phyloP scores from a whole-genome alignment of 805 yeast species.

The Candida ulmi region DNA sequence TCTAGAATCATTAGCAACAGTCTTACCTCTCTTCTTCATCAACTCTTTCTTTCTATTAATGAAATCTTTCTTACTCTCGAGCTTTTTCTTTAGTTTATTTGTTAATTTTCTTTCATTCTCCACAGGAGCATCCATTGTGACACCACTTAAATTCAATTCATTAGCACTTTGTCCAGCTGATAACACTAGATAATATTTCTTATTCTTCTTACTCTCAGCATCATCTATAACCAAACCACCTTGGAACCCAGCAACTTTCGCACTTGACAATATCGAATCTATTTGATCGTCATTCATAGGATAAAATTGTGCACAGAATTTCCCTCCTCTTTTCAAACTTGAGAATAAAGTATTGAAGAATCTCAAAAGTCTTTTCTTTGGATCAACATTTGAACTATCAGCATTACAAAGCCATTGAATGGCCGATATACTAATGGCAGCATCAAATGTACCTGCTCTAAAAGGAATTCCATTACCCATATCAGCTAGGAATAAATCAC shows the following conservation, averaged over 20 bases:
- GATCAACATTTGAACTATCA: constrained; percentile 76
- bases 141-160: constrained; percentile 72
- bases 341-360: constrained; percentile 90
- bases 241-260: constrained; percentile 91
- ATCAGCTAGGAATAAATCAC: constrained; percentile 87
- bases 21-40: constrained; percentile 86
- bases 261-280: constrained; percentile 71
- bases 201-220: constrained; percentile 87
- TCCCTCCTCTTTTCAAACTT: constrained; percentile 86
- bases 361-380: constrained; percentile 69
- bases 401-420: constrained; percentile 99
- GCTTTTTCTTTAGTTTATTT: constrained; percentile 32
- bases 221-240: constrained; percentile 95
- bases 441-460: constrained; percentile 94
- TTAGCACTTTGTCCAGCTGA: constrained; percentile 81
- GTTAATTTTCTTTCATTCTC: constrained; percentile 32
- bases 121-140: constrained; percentile 67
- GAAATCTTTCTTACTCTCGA: constrained; percentile 75
- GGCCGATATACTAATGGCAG: constrained; percentile 91
- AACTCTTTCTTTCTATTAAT: constrained; percentile 89
- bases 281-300: constrained; percentile 87
- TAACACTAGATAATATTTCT: constrained; percentile 83
- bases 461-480: constrained; percentile 94
- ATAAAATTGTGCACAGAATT: constrained; percentile 95
- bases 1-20: constrained; percentile 84